A percentile compares a stretch with the other conserved stretches of the same genome.
phyloP scores from a whole-genome alignment of 176 grass and related monocot species.

The Musa schizocarpa region DNA sequence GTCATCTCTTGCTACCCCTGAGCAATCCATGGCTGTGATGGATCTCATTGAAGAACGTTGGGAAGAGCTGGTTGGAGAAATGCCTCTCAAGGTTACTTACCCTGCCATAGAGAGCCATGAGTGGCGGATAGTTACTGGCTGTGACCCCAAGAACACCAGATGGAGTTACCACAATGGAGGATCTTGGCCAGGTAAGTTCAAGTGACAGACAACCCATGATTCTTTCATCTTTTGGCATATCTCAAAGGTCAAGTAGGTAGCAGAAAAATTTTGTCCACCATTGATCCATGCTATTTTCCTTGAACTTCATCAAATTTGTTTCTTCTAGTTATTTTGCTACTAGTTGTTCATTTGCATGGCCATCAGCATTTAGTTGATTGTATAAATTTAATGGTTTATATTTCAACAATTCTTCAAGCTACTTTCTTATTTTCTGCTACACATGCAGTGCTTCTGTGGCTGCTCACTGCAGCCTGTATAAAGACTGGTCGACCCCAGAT shows the following conservation, averaged over 20 bases:
- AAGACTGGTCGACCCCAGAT: conserved; percentile 35
- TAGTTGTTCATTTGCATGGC: background rate
- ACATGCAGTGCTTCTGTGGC: conserved; percentile 34
- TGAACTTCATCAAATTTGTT: background rate
- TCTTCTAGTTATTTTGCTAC: background rate
- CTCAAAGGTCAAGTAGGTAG: background rate
- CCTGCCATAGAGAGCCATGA: conserved; percentile 40
- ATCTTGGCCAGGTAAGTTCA: conserved; percentile 36
- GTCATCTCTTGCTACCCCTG: conserved; percentile 37
- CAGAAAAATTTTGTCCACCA: too few species aligned
- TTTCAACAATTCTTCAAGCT: background rate
- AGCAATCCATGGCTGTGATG: conserved; percentile 36
- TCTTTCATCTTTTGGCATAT: background rate
- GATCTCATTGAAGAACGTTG: conserved; percentile 35
- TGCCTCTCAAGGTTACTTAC: conserved; percentile 33
- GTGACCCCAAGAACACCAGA: conserved; percentile 37
- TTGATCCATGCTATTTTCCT: background rate
- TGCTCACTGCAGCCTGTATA: conserved; percentile 39
- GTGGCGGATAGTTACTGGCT: conserved; percentile 40
- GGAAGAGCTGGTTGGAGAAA: conserved; percentile 35
- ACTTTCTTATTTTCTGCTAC: conserved; percentile 13
- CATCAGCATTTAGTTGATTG: background rate
- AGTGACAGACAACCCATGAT: background rate
- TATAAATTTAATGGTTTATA: background rate
- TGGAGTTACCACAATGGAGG: conserved; percentile 52